Conservation (phyloP, 352 stramenopile species). For the Phytophthora rubi region DNA sequence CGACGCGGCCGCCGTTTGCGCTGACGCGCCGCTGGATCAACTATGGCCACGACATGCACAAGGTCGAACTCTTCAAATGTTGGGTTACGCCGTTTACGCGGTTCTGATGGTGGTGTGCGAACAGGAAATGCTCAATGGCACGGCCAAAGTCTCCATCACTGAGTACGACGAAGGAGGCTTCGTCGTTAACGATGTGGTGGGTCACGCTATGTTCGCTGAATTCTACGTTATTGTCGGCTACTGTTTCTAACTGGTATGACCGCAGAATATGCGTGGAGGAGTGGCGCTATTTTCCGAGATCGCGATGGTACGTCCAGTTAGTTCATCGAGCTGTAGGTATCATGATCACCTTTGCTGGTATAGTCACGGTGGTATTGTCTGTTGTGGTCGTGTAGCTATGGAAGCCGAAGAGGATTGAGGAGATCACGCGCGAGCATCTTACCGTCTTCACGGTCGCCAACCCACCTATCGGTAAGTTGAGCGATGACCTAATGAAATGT, state of each 20-base stretch:
- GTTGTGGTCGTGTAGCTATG: conserved; percentile 56
- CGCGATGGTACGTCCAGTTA: conserved; percentile 56
- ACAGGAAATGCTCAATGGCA: conserved; percentile 87
- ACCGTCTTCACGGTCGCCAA: conserved; percentile 79
- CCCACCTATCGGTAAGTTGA: conserved; percentile 62
- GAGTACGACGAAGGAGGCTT: conserved; percentile 89
- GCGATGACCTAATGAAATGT: neutral
- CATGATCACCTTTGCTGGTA: neutral
- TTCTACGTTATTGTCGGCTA: neutral
- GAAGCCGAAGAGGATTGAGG: conserved; percentile 77
- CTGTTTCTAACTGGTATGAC: neutral
- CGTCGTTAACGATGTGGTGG: conserved; percentile 80
- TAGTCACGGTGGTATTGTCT: neutral
- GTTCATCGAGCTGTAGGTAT: neutral
- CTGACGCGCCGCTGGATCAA: conserved; percentile 65
- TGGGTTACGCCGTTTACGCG: neutral
- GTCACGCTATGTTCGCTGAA: neutral
- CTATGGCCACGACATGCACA: conserved; percentile 88
- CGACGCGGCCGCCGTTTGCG: conserved; percentile 16
- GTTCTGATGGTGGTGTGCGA: conserved; percentile 7
- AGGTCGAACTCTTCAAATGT: conserved; percentile 30
- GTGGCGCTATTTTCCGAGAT: conserved; percentile 78
- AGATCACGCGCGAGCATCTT: conserved; percentile 84
- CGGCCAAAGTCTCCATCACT: conserved; percentile 77
- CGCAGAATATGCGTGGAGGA: conserved; percentile 81